Evolutionary conservation across 768 basidiomycete genomes (phyloP), one percentile per base, ranked within the genome.

Genomic region (Floccularia luteovirens): DNA sequence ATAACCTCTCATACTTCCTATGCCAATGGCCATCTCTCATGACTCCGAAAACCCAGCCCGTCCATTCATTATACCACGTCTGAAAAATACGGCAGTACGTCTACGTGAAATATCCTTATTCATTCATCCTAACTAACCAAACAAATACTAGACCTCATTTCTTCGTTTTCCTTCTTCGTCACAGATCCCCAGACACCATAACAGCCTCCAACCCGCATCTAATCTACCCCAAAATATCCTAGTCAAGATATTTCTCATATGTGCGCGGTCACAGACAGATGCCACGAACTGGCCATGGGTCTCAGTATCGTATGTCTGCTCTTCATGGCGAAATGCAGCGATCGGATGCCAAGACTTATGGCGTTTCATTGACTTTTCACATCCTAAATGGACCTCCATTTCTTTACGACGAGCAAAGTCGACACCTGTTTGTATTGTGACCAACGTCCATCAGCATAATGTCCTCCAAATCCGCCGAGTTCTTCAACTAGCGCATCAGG

Each of bases 341-440:
- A 50, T 65, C 11, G 44, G 53, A n/a, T 56, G 50, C 31, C 52
- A 39, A 14, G 55, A 56, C 12, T 45, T 67, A 17, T 69, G 65
- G 67, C 50, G 54, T 35, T 55, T 57, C 43, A 52, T 67, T 46
- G 67, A 69, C 42, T 69, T 66, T 39, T 57, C 63, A 2, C 53
- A 62, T 46, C 57, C 62, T 4, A 53, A 42, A 47, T 59, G 58
- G 55, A 59, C 51, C 20, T 43, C 52, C 28, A 36, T 64, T 22
- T 60, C 62, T 5, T 48, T 61, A 20, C 35, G 42, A 19, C 55
- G 65, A 19, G 60, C 63, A 10, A 60, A 58, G 39, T 54, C 50
- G 36, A 49, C 55, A 17, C 53, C 65, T 22, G 45, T 67, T 25
- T 57, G 55, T 24, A 49, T 69, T 16, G 45, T 54, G 21, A 54